These are phyloP conservation scores for Crinitomyces ghanaensis DNA, from an alignment of 805 yeast species.

Conservation along the genomic window DNA sequence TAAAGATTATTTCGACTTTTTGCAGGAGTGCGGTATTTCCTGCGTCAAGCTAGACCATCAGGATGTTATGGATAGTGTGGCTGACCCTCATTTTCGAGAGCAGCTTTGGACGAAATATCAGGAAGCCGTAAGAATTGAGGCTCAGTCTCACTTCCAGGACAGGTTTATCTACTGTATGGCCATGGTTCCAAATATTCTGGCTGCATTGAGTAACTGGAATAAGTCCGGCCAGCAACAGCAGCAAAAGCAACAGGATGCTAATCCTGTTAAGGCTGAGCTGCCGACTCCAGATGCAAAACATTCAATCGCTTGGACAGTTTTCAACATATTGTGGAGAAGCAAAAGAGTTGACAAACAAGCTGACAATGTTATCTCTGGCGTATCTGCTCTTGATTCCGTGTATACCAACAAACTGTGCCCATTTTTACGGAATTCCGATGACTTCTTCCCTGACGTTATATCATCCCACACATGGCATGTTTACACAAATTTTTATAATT, in stretches of 20 bases:
- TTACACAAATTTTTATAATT: constrained; percentile 19
- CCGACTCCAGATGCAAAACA: no score
- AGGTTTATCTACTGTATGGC: constrained; percentile 23
- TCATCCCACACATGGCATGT: constrained; percentile 23
- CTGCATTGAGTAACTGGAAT: constrained; percentile 4
- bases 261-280: no score
- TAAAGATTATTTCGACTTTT: constrained; percentile 19
- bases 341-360: no score
- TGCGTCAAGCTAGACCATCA: constrained; percentile 23
- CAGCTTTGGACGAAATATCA: constrained; percentile 17
- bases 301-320: no score
- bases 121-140: constrained; percentile 15
- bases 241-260: constrained; percentile 1
- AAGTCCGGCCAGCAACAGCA: not conserved
- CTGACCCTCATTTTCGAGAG: constrained; percentile 9
- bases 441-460: constrained; percentile 21
- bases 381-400: no score
- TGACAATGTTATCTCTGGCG: no score
- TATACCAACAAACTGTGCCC: constrained; percentile 13
- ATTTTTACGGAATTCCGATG: constrained; percentile 22
- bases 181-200: constrained; percentile 18
- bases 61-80: constrained; percentile 18
- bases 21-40: constrained; percentile 17
- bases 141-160: constrained; percentile 15
- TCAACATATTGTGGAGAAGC: no score